These are phyloP conservation scores for Dillenia turbinata DNA, from an alignment of 164 flowering plant species.

Conservation along the genomic window DNA sequence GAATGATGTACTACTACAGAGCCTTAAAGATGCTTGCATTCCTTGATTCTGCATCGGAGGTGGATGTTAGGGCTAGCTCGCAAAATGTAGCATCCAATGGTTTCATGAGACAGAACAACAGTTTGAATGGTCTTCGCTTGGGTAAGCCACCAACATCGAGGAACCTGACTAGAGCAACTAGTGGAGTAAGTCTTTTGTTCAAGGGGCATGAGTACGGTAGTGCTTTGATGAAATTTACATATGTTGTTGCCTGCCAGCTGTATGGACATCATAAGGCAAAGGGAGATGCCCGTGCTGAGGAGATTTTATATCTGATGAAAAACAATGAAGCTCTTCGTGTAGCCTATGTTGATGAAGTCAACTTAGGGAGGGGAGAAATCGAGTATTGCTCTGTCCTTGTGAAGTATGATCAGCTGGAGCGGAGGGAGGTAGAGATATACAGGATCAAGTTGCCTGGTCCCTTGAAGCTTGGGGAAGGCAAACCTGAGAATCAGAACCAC, in stretches of 20 bases:
- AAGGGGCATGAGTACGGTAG: conserved; percentile 72
- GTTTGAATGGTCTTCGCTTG: conserved; percentile 24
- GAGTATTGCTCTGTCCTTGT: conserved; percentile 88
- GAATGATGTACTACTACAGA: conserved; percentile 96
- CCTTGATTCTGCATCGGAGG: conserved; percentile 90
- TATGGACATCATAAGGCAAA: conserved; percentile 80
- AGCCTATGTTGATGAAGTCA: conserved; percentile 88
- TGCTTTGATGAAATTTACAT: conserved; percentile 85
- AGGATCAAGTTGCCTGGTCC: conserved; percentile 86
- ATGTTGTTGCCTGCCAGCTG: conserved; percentile 85
- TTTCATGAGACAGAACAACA: conserved; percentile 26
- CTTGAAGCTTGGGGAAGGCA: conserved; percentile 87
- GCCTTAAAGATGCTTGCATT: conserved; percentile 86
- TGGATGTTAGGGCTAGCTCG: conserved; percentile 69
- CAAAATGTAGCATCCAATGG: conserved; percentile 43
- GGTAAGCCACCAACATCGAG: conserved; percentile 22
- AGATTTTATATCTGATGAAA: conserved; percentile 71
- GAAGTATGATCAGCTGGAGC: conserved; percentile 67
- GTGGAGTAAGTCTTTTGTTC: conserved; percentile 52
- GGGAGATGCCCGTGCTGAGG: conserved; percentile 69
- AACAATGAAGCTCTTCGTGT: conserved; percentile 88
- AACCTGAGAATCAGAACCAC: conserved; percentile 97
- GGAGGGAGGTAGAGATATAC: conserved; percentile 83
- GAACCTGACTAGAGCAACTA: conserved; percentile 38
- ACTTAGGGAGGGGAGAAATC: conserved; percentile 51